phyloP scores from a whole-genome alignment of 768 basidiomycete genomes.

The Lanmaoa pseudosensibilis region DNA sequence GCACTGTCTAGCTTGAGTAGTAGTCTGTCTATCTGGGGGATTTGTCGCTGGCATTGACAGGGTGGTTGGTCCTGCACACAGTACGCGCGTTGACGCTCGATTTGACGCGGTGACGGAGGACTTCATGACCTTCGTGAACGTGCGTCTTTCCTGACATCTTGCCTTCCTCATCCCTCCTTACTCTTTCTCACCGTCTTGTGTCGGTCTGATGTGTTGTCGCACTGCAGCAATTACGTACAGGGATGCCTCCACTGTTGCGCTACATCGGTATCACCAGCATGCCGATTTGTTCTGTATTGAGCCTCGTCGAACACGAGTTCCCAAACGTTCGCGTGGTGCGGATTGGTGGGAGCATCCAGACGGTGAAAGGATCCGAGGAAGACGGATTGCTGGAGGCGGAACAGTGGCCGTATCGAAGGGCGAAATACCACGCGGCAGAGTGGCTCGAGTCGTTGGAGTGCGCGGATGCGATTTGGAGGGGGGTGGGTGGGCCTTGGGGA shows the following conservation, averaged over 20 bases:
- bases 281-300: slow-evolving; percentile 39
- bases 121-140: slow-evolving; percentile 42
- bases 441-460: slow-evolving; percentile 70
- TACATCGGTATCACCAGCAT: slow-evolving; percentile 59
- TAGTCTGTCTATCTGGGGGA: slow-evolving; percentile 61
- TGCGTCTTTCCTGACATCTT: slow-evolving; percentile 13
- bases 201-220: neutral
- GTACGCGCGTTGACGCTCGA: slow-evolving; percentile 51
- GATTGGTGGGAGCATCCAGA: slow-evolving; percentile 55
- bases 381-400: slow-evolving; percentile 45
- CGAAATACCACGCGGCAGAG: slow-evolving; percentile 51
- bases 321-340: slow-evolving; percentile 58
- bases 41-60: slow-evolving; percentile 60
- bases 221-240: slow-evolving; percentile 57
- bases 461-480: slow-evolving; percentile 47
- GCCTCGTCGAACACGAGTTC: slow-evolving; percentile 58
- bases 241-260: slow-evolving; percentile 51
- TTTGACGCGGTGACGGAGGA: slow-evolving; percentile 39
- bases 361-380: slow-evolving; percentile 36
- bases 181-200: neutral
- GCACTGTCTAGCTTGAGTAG: slow-evolving; percentile 50
- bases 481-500: slow-evolving; percentile 14
- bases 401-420: slow-evolving; percentile 56
- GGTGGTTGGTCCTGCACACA: slow-evolving; percentile 63
- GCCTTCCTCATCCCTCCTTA: too few species aligned